These are phyloP conservation scores for Friedmanniomyces simplex DNA, from an alignment of 495 filamentous ascomycete genomes.

Conservation along the genomic window DNA sequence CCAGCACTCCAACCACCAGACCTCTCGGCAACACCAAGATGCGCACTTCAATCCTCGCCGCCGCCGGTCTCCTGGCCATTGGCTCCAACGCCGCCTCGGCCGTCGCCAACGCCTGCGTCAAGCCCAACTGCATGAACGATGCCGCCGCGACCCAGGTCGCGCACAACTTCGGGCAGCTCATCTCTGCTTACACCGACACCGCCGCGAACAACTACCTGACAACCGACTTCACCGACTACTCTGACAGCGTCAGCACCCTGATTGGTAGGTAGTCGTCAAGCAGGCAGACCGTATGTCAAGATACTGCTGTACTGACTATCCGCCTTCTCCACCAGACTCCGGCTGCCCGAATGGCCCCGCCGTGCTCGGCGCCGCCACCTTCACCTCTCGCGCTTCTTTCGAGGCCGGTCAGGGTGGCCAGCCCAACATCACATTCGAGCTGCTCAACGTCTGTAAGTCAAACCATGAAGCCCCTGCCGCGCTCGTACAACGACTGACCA, in stretches of 20 bases:
- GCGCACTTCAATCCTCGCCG: background rate
- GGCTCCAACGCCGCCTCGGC: background rate
- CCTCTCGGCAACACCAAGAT: background rate
- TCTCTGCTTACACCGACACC: background rate
- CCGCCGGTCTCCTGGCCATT: background rate
- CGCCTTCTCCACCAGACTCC: background rate
- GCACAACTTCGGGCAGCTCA: background rate
- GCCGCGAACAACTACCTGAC: background rate
- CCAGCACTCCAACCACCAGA: background rate
- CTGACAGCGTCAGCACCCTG: background rate
- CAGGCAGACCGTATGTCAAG: background rate
- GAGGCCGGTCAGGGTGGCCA: background rate
- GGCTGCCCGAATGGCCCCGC: background rate
- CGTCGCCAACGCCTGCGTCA: background rate
- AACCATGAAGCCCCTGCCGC: background rate
- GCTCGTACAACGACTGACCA: background rate
- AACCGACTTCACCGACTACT: conserved; percentile 4
- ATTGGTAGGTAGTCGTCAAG: background rate
- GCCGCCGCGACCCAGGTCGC: background rate
- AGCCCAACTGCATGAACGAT: conserved; percentile 2
- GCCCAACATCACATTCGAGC: conserved; percentile 1
- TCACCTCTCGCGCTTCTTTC: background rate
- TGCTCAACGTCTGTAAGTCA: conserved; percentile 3
- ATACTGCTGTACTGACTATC: background rate
- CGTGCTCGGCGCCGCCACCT: background rate